Evolutionary conservation across 169 alveolate genomes (phyloP).

Genomic region (Plasmodium adleri): DNA sequence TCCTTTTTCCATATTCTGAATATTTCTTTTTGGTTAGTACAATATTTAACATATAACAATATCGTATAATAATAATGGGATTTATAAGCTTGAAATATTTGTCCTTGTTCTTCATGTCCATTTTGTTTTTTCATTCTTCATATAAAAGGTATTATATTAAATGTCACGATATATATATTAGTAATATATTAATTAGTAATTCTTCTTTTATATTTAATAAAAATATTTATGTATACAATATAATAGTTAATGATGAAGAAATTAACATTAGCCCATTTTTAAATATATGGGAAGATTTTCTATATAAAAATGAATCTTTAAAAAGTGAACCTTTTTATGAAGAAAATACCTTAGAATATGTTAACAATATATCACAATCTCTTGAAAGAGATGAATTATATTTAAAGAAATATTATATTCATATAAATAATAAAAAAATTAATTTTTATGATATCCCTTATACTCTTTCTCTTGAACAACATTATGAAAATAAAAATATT

Average conservation of each 20-base stretch:
- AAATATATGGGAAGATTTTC: conserved; percentile 38
- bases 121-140: conserved; percentile 4
- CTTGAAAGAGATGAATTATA: conserved; percentile 11
- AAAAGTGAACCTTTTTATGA: conserved; percentile 24
- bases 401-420: conserved; percentile 28
- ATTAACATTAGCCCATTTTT: conserved; percentile 34
- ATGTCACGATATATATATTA: conserved; percentile 15
- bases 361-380: conserved; percentile 9
- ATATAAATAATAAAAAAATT: conserved; percentile 33
- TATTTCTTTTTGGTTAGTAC: too few relatives aligned
- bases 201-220: conserved; percentile 12
- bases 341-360: conserved; percentile 17
- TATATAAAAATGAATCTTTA: conserved; percentile 36
- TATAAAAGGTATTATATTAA: conserved; percentile 6
- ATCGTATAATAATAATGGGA: too few relatives aligned
- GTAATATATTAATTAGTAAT: conserved; percentile 32
- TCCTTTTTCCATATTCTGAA: too few relatives aligned
- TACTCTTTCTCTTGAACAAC: background rate
- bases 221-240: conserved; percentile 20
- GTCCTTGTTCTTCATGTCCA: too few relatives aligned
- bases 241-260: conserved; percentile 20
- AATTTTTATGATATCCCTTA: conserved; percentile 36
- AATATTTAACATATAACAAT: too few relatives aligned
- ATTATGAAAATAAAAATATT: background rate
- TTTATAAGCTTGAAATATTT: too few relatives aligned